Evolutionary conservation across 129 eudicot species (phyloP).

Genomic region (Ambrosia artemisiifolia): DNA sequence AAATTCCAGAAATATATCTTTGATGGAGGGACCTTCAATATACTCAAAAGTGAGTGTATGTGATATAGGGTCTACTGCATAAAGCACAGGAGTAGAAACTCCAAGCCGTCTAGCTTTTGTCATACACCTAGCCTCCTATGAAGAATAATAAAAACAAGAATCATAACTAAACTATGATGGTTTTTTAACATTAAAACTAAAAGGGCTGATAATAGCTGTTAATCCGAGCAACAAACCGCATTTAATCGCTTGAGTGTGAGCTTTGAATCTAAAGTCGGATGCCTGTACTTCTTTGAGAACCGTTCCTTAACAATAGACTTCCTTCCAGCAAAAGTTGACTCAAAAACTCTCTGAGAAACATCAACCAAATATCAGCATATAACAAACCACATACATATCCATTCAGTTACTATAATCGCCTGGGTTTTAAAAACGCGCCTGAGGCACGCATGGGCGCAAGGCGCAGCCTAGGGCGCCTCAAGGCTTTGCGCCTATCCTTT

Average conservation of each 20-base stretch:
- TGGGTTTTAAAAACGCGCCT: no score
- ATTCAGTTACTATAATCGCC: neutral
- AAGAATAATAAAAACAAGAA: constrained; percentile 13
- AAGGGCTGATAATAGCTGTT: neutral
- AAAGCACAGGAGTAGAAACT: constrained; percentile 81
- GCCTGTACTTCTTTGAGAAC: constrained; percentile 90
- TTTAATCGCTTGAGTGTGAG: constrained; percentile 83
- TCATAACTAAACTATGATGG: neutral
- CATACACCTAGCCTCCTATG: constrained; percentile 93
- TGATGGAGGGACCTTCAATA: constrained; percentile 78
- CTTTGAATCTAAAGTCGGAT: constrained; percentile 77
- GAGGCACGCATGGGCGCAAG: no score
- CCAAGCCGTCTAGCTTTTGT: constrained; percentile 95
- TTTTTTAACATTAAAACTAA: neutral
- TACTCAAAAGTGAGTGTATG: constrained; percentile 75
- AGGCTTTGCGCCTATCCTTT: no score
- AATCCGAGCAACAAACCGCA: constrained; percentile 57
- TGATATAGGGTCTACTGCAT: constrained; percentile 64
- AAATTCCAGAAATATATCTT: constrained; percentile 77
- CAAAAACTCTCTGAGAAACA: constrained; percentile 69
- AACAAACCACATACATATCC: neutral
- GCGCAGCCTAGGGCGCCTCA: no score
- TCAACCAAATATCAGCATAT: neutral
- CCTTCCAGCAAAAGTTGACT: constrained; percentile 78
- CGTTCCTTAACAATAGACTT: constrained; percentile 84